Conservation (phyloP, 1,139 yeast genomes). For the Pichia kudriavzevii region DNA sequence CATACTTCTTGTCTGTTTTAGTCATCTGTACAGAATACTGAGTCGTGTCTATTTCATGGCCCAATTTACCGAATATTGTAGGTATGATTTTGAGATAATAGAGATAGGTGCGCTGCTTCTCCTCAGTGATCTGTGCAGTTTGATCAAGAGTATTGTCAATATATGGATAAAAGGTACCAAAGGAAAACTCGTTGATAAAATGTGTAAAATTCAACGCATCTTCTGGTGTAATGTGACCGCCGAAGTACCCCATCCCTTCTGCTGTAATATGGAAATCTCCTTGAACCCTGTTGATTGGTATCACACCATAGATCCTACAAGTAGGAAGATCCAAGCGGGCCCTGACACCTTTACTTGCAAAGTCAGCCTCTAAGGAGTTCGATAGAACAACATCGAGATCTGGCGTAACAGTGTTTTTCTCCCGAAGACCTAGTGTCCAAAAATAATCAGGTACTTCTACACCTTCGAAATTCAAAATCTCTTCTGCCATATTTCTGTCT, state of each 20-base stretch:
- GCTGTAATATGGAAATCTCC: conserved; percentile 87
- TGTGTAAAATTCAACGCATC: conserved; percentile 73
- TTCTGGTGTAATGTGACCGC: conserved; percentile 37
- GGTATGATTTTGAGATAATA: conserved; percentile 82
- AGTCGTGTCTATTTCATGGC: conserved; percentile 67
- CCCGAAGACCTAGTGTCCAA: conserved; percentile 37
- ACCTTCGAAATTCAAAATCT: conserved; percentile 63
- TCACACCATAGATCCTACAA: conserved; percentile 80
- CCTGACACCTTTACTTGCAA: conserved; percentile 36
- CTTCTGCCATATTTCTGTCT: conserved; percentile 73
- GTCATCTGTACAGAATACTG: conserved; percentile 75
- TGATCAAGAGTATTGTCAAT: conserved; percentile 80
- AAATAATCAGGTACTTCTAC: conserved; percentile 39
- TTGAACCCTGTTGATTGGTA: conserved; percentile 77
- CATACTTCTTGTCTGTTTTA: conserved; percentile 28
- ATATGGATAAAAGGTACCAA: conserved; percentile 84
- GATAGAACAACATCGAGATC: conserved; percentile 59
- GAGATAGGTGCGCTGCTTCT: conserved; percentile 36
- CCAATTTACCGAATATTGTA: conserved; percentile 64
- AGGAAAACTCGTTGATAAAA: conserved; percentile 78
- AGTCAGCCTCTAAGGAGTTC: conserved; percentile 60
- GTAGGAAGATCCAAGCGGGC: conserved; percentile 56
- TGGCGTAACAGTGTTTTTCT: conserved; percentile 49
- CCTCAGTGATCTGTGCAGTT: conserved; percentile 50
- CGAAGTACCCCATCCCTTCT: conserved; percentile 54